Evolutionary conservation across 257 asterid species (phyloP), one percentile per base, ranked within the genome.

Genomic region (Solanum bulbocastanum): DNA sequence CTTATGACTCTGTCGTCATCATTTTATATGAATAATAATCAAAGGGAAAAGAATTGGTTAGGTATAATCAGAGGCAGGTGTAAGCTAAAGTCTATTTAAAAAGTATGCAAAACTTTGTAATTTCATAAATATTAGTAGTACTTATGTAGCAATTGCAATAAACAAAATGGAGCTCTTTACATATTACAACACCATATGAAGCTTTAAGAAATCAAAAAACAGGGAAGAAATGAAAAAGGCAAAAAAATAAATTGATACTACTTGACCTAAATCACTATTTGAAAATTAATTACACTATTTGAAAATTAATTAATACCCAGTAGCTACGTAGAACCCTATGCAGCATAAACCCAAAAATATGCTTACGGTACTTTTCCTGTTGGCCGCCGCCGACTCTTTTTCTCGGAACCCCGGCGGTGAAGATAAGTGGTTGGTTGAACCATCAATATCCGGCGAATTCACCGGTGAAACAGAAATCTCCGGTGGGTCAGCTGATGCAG

Each of bases 401-500:
- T 93, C 36, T 83, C 44, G 75, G 46, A 71, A 32, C 25, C 93
- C 94, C 33, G 96, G 94, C 66, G 99, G 94, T 4, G 97, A 86
- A 4, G 95, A 90, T 44, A 93, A 90, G 85, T 89, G 94, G 71
- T 89, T 91, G 2, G 96, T 88, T 14, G 94, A 92, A 12, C 90
- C 90, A 23, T 88, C 76, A 18, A 85, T 6, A 10, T 62, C 94
- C 1, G 94, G 95, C 10, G 91, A 88, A 89, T 83, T 87, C 10
- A 88, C 94, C 52, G 96, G 98, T 2, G 98, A 86, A 5, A 87
- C 75, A 8, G 94, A 91, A 36, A 25, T 90, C 40, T 86, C 94
- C 8, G 98, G 98, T 25, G 98, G 93, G 39, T 89, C 44, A 94
- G 95, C 87, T 90, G 92, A 68, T 12, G 87, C 87, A 78, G 89